A percentile compares a stretch with the other conserved stretches of the same genome.
Evolutionary conservation across 495 filamentous ascomycete species (phyloP).

Genomic region (Eremomyces bilateralis): DNA sequence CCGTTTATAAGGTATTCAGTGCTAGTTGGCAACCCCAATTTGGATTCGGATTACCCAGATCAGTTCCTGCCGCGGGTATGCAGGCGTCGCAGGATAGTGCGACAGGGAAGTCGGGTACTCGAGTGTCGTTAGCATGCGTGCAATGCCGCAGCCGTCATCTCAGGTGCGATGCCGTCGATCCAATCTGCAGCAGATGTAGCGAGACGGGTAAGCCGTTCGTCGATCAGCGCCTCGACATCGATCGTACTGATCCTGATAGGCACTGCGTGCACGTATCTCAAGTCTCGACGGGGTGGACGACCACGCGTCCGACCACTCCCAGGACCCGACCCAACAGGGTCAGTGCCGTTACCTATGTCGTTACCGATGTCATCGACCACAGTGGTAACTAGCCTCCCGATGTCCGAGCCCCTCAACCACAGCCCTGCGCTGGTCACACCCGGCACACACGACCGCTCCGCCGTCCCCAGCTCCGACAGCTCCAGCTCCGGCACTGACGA

Average conservation of each 20-base stretch:
- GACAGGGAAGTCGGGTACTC: background rate
- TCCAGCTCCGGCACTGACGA: background rate
- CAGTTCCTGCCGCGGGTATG: too few species aligned
- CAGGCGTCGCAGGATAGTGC: too few species aligned
- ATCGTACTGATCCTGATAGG: too few species aligned
- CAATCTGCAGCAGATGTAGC: slow-evolving; percentile 5
- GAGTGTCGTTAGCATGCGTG: slow-evolving; percentile 4
- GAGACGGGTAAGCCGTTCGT: too few species aligned
- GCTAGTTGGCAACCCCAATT: too few species aligned
- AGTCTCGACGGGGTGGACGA: slow-evolving; percentile 7
- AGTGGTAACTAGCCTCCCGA: background rate
- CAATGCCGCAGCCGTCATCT: slow-evolving; percentile 7
- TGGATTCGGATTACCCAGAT: too few species aligned
- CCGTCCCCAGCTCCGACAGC: background rate
- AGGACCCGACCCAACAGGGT: too few species aligned
- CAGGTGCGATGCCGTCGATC: slow-evolving; percentile 6
- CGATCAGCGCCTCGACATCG: too few species aligned
- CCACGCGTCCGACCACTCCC: background rate
- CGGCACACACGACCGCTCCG: slow-evolving; percentile 1
- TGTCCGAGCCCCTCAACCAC: background rate
- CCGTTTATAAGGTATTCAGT: too few species aligned
- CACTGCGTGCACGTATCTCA: slow-evolving; percentile 7
- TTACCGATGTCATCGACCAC: background rate
- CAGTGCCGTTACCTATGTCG: too few species aligned
- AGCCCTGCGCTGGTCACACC: background rate